Evolutionary conservation across 2,329 filamentous ascomycete genomes (phyloP).

Genomic region (Helminthosporium solani): DNA sequence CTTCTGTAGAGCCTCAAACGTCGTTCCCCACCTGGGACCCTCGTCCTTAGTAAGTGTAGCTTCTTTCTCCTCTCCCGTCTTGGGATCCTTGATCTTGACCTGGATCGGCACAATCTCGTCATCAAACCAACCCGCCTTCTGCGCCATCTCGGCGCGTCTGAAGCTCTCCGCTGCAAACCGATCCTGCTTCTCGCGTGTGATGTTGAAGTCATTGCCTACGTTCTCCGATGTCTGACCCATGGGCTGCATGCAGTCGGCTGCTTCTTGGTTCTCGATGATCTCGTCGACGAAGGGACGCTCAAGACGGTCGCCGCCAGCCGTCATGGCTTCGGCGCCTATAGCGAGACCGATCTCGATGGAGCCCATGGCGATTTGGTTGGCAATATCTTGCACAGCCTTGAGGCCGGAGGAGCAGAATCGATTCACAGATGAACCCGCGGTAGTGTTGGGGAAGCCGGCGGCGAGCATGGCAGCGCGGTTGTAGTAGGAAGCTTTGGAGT

Average conservation of each 20-base stretch:
- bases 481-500: conserved; percentile 86
- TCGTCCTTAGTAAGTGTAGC: conserved; percentile 84
- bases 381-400: conserved; percentile 93
- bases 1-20: conserved; percentile 77
- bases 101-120: conserved; percentile 92
- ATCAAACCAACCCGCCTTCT: conserved; percentile 87
- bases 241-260: conserved; percentile 82
- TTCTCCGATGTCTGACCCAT: conserved; percentile 99
- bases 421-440: conserved; percentile 79
- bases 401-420: conserved; percentile 97
- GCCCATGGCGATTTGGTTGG: conserved; percentile 77
- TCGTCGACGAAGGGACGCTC: conserved; percentile 74
- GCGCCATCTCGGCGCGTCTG: conserved; percentile 80
- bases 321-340: conserved; percentile 88
- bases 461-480: conserved; percentile 83
- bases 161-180: conserved; percentile 84
- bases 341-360: conserved; percentile 86
- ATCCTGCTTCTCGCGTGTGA: conserved; percentile 79
- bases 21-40: conserved; percentile 87
- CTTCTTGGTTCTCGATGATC: conserved; percentile 72
- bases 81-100: conserved; percentile 78
- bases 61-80: conserved; percentile 74
- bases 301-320: conserved; percentile 67
- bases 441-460: conserved; percentile 90
- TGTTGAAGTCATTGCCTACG: conserved; percentile 85